These are phyloP conservation scores for Calonectria hongkongensis DNA, from an alignment of 2,329 filamentous ascomycete genomes.

Conservation along the genomic window DNA sequence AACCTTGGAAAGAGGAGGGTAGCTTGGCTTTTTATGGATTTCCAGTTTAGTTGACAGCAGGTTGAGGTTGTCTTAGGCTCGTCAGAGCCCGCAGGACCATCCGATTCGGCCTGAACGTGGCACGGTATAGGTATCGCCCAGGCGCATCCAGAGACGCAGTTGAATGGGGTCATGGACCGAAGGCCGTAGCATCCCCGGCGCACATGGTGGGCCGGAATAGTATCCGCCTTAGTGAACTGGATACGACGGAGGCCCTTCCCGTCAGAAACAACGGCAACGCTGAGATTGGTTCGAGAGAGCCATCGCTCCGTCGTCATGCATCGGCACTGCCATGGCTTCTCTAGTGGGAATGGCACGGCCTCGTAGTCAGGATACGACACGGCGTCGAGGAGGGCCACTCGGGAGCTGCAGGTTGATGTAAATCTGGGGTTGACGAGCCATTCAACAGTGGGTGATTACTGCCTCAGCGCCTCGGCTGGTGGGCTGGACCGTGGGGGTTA, in stretches of 20 bases:
- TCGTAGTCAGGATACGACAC: conserved; percentile 44
- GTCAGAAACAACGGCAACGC: conserved; percentile 41
- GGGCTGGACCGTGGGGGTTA: conserved; percentile 47
- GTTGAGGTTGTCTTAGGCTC: conserved; percentile 23
- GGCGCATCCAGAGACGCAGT: conserved; percentile 26
- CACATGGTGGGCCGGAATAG: conserved; percentile 43
- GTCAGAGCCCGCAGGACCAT: conserved; percentile 6
- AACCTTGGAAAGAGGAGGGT: conserved; percentile 19
- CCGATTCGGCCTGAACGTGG: conserved; percentile 27
- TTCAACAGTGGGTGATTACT: conserved; percentile 30
- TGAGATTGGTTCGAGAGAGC: conserved; percentile 47
- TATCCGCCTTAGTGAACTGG: conserved; percentile 30
- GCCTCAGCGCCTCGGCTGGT: conserved; percentile 42
- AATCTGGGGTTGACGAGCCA: conserved; percentile 49
- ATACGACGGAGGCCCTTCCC: conserved; percentile 36
- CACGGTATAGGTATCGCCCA: conserved; percentile 14
- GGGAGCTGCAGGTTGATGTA: conserved; percentile 43
- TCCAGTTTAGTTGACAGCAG: background rate
- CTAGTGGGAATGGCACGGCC: conserved; percentile 34
- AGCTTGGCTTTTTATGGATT: conserved; percentile 26
- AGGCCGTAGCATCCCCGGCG: conserved; percentile 24
- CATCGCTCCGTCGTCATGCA: conserved; percentile 46
- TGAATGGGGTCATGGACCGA: conserved; percentile 26
- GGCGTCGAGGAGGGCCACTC: conserved; percentile 15
- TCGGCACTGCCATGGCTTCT: conserved; percentile 31